phyloP scores from a whole-genome alignment of 495 filamentous ascomycete genomes.

The Tuber microsphaerosporum region DNA sequence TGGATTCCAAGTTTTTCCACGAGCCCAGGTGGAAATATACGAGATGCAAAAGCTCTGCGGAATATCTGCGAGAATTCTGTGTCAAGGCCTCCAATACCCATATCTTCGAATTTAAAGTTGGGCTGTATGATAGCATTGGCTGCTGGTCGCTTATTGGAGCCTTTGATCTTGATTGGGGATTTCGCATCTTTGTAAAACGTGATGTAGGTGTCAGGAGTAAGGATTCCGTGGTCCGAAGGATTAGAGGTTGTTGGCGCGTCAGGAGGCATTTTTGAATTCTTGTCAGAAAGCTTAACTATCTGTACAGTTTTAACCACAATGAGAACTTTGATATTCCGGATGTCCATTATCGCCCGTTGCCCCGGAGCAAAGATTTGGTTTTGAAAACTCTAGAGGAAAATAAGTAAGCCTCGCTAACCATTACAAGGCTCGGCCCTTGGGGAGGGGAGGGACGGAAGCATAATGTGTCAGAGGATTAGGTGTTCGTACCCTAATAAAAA shows the following conservation, averaged over 20 bases:
- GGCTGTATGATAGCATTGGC: conserved; percentile 90
- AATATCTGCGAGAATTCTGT: conserved; percentile 93
- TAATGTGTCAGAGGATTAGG: neutral
- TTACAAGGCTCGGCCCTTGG: neutral
- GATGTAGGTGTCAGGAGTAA: conserved; percentile 67
- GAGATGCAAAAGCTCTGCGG: conserved; percentile 89
- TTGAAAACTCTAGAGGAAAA: conserved; percentile 57
- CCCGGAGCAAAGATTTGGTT: conserved; percentile 86
- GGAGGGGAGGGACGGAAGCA: neutral
- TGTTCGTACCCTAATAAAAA: conserved; percentile 55
- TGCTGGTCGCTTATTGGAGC: conserved; percentile 72
- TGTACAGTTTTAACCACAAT: conserved; percentile 75
- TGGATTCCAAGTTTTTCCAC: conserved; percentile 90
- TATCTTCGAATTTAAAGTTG: conserved; percentile 94
- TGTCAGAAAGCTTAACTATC: conserved; percentile 69
- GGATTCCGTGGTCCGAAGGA: conserved; percentile 62
- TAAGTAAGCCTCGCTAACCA: conserved; percentile 16
- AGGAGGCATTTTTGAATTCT: conserved; percentile 40
- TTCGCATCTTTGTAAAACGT: conserved; percentile 78
- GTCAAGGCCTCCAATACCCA: conserved; percentile 95
- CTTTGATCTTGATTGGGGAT: conserved; percentile 74
- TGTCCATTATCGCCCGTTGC: conserved; percentile 78
- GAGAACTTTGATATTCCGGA: conserved; percentile 67
- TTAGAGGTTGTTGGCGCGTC: conserved; percentile 49
- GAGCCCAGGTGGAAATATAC: conserved; percentile 85